Evolutionary conservation across 2,329 filamentous ascomycete species (phyloP).

Genomic region (Aspergillus amoenus): DNA sequence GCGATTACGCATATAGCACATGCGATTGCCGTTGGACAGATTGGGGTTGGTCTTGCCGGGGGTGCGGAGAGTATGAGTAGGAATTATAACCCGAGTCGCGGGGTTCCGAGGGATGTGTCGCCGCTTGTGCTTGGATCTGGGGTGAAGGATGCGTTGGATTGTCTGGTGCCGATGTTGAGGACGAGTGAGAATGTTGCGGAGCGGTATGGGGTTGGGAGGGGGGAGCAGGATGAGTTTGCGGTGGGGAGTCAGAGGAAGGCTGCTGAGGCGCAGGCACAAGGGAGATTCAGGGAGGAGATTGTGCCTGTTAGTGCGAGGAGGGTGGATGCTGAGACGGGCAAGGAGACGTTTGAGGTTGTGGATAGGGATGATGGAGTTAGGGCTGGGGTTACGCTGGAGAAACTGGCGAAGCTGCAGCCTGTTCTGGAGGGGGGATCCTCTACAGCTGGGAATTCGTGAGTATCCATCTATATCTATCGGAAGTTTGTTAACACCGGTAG

Average conservation of each 20-base stretch:
- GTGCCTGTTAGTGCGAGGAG: slow-evolving; percentile 80
- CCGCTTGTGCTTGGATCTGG: slow-evolving; percentile 20
- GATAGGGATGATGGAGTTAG: slow-evolving; percentile 76
- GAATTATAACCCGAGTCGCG: slow-evolving; percentile 23
- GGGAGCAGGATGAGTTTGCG: slow-evolving; percentile 77
- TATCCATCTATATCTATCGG: background rate
- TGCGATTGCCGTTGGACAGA: slow-evolving; percentile 72
- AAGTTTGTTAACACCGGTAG: slow-evolving; percentile 4
- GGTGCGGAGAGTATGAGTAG: slow-evolving; percentile 82
- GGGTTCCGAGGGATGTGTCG: slow-evolving; percentile 26
- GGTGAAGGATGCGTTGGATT: slow-evolving; percentile 69
- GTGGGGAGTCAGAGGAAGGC: slow-evolving; percentile 81
- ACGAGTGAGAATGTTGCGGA: slow-evolving; percentile 90
- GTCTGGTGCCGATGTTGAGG: slow-evolving; percentile 90
- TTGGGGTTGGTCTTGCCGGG: slow-evolving; percentile 81
- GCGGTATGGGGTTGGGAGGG: slow-evolving; percentile 77
- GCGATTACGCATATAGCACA: slow-evolving; percentile 89
- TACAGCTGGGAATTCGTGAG: slow-evolving; percentile 62
- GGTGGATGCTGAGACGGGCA: slow-evolving; percentile 68
- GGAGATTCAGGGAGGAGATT: slow-evolving; percentile 88
- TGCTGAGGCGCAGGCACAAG: slow-evolving; percentile 80
- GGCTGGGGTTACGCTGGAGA: slow-evolving; percentile 78
- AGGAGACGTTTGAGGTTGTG: slow-evolving; percentile 64
- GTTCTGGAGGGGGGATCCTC: slow-evolving; percentile 83
- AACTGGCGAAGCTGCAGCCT: slow-evolving; percentile 73